Percentiles rank a stretch among this genome's conserved stretches.
Conservation (phyloP, 1,284 basidiomycete species). For the Rhodotorula sp. region DNA sequence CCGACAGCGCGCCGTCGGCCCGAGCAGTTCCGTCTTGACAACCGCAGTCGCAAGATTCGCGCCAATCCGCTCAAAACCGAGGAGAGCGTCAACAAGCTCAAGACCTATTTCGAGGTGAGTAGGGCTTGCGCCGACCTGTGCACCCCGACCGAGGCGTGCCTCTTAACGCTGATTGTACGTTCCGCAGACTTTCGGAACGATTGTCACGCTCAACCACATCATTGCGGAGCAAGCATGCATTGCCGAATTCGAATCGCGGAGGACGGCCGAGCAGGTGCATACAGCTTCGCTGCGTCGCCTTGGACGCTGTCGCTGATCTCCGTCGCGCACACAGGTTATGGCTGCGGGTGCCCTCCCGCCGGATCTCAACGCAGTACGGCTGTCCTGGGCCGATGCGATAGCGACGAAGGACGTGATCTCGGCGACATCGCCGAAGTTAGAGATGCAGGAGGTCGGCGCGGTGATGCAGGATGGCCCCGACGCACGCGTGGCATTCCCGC, state of each 20-base stretch:
- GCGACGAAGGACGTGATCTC: no score
- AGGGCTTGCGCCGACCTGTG: no score
- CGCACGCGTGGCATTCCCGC: neutral
- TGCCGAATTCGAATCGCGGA: slow-evolving; percentile 5
- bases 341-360: neutral
- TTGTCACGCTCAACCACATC: neutral
- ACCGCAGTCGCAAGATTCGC: neutral
- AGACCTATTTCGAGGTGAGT: slow-evolving; percentile 8
- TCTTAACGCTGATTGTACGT: neutral
- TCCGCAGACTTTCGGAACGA: neutral
- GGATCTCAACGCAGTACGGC: neutral
- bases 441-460: no score
- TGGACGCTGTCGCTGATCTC: neutral
- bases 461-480: no score
- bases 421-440: no score
- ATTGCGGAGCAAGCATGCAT: neutral
- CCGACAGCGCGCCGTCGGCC: neutral
- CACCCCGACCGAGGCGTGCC: no score
- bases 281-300: neutral
- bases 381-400: neutral
- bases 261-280: slow-evolving; percentile 19
- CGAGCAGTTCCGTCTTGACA: neutral
- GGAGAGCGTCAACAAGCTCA: neutral
- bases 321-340: neutral
- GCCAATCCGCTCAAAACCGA: neutral